Conservation (phyloP, 257 asterid species). For the Lavandula angustifolia region DNA sequence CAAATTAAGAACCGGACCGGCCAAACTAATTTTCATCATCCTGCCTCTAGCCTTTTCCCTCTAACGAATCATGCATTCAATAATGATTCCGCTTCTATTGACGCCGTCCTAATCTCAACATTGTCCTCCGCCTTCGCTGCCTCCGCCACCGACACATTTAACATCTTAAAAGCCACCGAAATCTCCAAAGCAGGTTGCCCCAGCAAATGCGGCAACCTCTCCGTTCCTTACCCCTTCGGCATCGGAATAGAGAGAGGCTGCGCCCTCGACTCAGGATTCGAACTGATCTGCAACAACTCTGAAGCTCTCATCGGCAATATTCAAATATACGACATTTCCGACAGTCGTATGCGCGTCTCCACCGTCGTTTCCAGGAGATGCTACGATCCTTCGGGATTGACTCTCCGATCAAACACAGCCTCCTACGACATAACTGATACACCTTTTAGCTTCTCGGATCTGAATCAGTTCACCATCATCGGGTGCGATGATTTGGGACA, state of each 20-base stretch:
- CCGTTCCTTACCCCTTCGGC: slow-evolving; percentile 53
- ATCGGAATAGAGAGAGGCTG: slow-evolving; percentile 39
- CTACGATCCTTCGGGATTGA: slow-evolving; percentile 37
- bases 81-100: neutral
- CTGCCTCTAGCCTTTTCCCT: too few species aligned
- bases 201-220: slow-evolving; percentile 43
- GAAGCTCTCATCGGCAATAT: slow-evolving; percentile 31
- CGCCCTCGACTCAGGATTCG: slow-evolving; percentile 20
- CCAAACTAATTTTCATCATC: too few species aligned
- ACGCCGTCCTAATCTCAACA: neutral
- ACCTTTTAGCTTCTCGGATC: slow-evolving; percentile 53
- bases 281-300: slow-evolving; percentile 43
- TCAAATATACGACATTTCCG: slow-evolving; percentile 48
- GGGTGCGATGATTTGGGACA: slow-evolving; percentile 63
- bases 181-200: slow-evolving; percentile 42
- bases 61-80: neutral
- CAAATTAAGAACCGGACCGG: too few species aligned
- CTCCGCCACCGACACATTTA: neutral
- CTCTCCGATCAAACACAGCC: slow-evolving; percentile 13
- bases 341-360: slow-evolving; percentile 47
- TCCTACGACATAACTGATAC: slow-evolving; percentile 33
- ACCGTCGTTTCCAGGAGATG: slow-evolving; percentile 43
- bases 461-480: slow-evolving; percentile 49
- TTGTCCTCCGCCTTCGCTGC: neutral
- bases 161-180: slow-evolving; percentile 27